Evolutionary conservation across 805 yeast species (phyloP), one percentile per base, ranked within the genome.

Genomic region (Yarrowia alimentaria): DNA sequence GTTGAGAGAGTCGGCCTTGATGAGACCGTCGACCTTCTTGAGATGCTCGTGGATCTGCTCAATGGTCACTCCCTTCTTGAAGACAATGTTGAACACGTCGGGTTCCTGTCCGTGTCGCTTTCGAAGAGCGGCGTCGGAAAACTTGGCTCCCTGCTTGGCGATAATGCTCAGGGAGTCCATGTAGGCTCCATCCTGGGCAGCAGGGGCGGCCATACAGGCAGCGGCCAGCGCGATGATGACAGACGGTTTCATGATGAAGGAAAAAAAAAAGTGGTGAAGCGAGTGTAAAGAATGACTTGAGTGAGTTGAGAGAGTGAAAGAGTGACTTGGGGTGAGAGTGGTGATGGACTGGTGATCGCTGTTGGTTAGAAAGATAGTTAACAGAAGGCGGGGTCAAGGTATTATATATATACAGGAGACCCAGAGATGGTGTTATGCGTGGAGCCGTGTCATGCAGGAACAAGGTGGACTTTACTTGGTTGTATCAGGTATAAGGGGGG

Each of bases 21-120:
- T 37, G 17, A 37, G 6, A 30, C 43, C 43, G 30, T 37, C 43
- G 30, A 37, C 30, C 43, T 24, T 29, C 43, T 37, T 37, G 43
- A 37, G 43, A n/a, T 37, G 43, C n/a, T 24, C 43, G 14, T 16
- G 8, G 14, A 37, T 37, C 43, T 37, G 43, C 30, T 37, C 43
- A 9, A 37, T 37, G 30, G 43, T 24, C 5, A 37, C 43, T 19
- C 43, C 43, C 8, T 37, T 30, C 29, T 37, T 37, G 43, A 37
- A 37, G 16, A 37, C 21, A 17, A 37, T 25, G 43, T 37, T 37
- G 43, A 37, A 37, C 30, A 16, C 4, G 12, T 37, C 43, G 30
- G 43, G 43, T 10, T 37, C 43, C n/a, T 37, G n/a, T n/a, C 43
- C 43, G 20, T 37, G 43, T 25, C 43, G 43, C 30, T 37, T 37